Base-by-base conservation (phyloP, 2,329 filamentous ascomycete genomes). In the Nothopassalora personata region DNA sequence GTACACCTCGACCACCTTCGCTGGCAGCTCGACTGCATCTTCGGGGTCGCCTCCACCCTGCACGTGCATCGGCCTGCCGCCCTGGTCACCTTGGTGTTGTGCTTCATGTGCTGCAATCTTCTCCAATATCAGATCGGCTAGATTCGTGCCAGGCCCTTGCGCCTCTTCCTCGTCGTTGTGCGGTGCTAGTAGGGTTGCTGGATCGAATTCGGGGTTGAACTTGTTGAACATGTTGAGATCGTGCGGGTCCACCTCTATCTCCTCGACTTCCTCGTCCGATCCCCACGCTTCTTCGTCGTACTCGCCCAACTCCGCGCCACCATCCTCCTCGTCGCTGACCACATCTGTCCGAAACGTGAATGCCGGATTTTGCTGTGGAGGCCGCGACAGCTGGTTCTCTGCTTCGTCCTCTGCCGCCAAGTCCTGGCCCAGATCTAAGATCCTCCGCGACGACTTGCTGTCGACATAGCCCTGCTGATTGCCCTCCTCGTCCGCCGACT, bases 101-200 rank as follows among this genome's bases (percentile, higher is more conserved):
- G 90, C 88, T 77, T 99, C 94, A 69, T 95, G 90, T 60, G 89
- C 88, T 4, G 91, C 91, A 71, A 99, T 99, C 76, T 96, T 96
- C 71, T 93, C 87, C 59, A 99, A 78, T 64, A 99, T 99, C 63
- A 99, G 79, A 70, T 96, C 92, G 15, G 94, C 91, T 58, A 99
- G 80, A 73, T 97, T 96, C 63, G 88, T 90, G 54, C 76, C 76
- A 11, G 72, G 73, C 10, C 74, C 75, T 63, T 69, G 60, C 46
- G 59, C 70, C 65, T 62, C 72, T 61, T 66, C 69, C 18, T 73
- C 71, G 13, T 67, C 69, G 56, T 80, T 83, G 30, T 83, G 83
- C 47, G 89, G 84, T 72, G 87, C 85, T 65, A 91, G 79, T 65
- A 94, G 62, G 46, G 70, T 83, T 4, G 89, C 85, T 65, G 92